phyloP scores from a whole-genome alignment of 2,329 filamentous ascomycete genomes.

The Diaporthe humulicola region DNA sequence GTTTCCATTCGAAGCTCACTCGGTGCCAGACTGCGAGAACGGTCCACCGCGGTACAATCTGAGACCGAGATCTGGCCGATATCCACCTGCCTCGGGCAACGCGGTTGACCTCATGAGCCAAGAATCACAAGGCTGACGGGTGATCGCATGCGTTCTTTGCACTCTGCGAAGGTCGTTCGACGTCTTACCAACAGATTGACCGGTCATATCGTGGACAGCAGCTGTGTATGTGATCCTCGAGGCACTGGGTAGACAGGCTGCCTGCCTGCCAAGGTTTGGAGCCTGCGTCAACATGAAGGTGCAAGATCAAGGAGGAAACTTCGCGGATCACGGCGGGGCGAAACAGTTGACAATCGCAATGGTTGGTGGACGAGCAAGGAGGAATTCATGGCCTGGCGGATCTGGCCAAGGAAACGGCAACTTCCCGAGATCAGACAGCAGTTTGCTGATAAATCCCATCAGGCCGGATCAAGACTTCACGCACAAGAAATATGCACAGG shows the following conservation, averaged over 20 bases:
- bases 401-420: background rate
- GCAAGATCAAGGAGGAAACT: background rate
- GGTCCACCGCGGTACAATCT: background rate
- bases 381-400: background rate
- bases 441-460: background rate
- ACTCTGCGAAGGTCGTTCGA: background rate
- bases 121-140: background rate
- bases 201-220: background rate
- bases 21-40: background rate
- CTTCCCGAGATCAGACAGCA: constrained; percentile 3
- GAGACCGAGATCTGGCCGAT: background rate
- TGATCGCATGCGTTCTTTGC: background rate
- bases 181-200: background rate
- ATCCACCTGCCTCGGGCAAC: background rate
- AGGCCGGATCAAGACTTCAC: background rate
- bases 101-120: background rate
- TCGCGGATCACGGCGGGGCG: background rate
- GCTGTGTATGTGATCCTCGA: background rate
- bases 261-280: background rate
- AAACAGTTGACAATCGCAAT: background rate
- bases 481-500: background rate
- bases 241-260: background rate
- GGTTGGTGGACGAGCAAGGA: background rate
- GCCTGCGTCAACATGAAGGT: background rate
- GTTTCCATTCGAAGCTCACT: background rate